Evolutionary conservation across 1,284 basidiomycete genomes (phyloP).

Genomic region (Sporisorium exsertum): DNA sequence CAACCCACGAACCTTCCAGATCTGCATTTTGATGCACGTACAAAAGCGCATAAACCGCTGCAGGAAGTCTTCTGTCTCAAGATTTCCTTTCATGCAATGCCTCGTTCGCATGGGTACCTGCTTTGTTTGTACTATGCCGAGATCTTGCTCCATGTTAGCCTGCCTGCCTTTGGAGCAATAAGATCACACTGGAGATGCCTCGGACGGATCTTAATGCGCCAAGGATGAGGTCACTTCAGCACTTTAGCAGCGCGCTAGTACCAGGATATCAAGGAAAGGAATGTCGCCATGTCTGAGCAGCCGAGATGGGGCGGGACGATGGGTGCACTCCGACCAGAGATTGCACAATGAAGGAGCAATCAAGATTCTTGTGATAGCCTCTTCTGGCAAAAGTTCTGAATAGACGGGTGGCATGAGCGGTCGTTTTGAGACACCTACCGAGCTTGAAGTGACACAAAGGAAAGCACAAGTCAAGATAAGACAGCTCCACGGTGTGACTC

Average conservation of each 20-base stretch:
- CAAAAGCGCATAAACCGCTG: neutral
- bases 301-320: slow-evolving; percentile 10
- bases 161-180: neutral
- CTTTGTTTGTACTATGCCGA: neutral
- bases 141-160: neutral
- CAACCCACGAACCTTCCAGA: neutral
- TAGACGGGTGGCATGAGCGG: too few species aligned
- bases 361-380: neutral
- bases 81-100: neutral
- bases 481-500: slow-evolving; percentile 5
- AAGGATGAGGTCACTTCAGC: neutral
- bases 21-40: neutral
- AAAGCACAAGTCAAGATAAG: slow-evolving; percentile 7
- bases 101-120: neutral
- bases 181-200: neutral
- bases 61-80: neutral
- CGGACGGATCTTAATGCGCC: neutral
- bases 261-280: neutral
- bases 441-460: too few species aligned
- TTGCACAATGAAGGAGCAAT: slow-evolving; percentile 17
- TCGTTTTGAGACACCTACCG: neutral
- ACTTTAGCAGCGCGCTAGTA: neutral
- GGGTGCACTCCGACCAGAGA: slow-evolving; percentile 29
- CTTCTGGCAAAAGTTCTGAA: too few species aligned
- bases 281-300: neutral